Percentiles rank a stretch among this genome's conserved stretches.
phyloP scores from a whole-genome alignment of 2,329 filamentous ascomycete species.

The Coniochaeta sp. region DNA sequence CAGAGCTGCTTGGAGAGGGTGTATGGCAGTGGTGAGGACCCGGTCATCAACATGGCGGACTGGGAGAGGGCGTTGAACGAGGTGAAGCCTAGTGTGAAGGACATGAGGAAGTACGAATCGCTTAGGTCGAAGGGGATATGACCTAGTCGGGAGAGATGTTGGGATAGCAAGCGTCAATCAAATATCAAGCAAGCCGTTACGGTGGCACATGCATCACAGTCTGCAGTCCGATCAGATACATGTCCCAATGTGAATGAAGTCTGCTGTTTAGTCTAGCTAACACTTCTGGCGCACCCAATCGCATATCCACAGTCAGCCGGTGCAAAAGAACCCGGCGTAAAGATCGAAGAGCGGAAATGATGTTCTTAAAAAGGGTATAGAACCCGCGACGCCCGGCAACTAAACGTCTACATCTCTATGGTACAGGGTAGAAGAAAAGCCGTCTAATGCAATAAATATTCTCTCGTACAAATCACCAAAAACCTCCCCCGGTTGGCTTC shows the following conservation, averaged over 20 bases:
- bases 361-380: constrained; percentile 2
- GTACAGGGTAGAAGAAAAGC: constrained; percentile 7
- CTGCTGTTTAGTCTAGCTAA: too few species aligned
- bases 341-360: neutral
- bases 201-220: too few species aligned
- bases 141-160: neutral
- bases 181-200: too few species aligned
- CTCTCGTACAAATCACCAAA: constrained; percentile 2
- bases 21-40: constrained; percentile 19
- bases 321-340: neutral
- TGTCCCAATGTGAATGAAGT: too few species aligned
- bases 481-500: constrained; percentile 7
- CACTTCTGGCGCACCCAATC: too few species aligned
- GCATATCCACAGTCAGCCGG: too few species aligned
- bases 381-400: constrained; percentile 3
- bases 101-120: constrained; percentile 33
- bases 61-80: constrained; percentile 46
- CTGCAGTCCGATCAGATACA: too few species aligned
- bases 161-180: neutral
- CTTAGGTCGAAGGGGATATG: constrained; percentile 1
- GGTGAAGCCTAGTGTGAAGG: constrained; percentile 42
- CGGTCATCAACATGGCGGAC: constrained; percentile 31
- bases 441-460: constrained; percentile 14
- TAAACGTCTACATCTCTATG: constrained; percentile 10
- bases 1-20: constrained; percentile 27